Evolutionary conservation across 2,329 filamentous ascomycete genomes (phyloP), one percentile per base, ranked within the genome.

Genomic region (Trichophyton schoenleinii): DNA sequence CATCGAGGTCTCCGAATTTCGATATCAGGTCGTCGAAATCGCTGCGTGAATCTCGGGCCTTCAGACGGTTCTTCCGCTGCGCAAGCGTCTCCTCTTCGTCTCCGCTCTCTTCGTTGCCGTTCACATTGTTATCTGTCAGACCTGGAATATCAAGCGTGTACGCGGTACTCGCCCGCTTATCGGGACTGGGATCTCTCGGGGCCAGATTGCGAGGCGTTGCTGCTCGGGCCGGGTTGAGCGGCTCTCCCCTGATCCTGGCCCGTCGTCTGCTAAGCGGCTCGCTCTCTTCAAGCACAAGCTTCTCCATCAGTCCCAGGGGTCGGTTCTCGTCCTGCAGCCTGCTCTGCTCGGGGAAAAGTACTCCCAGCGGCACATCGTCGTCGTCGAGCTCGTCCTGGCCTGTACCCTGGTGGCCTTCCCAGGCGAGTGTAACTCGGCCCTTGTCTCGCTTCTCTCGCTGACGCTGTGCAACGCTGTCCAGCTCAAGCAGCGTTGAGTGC

Each of bases 391-490:
- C 77, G 13, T 71, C 68, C 3, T 65, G 63, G 4, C 68, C 64
- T n/a, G 68, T 63, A 9, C 62, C 63, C 60, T 81, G 78, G 6
- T 78, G 76, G 11, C 76, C 74, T 73, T 97, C 91, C 94, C 94
- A 99, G 1, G 92, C 94, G 38, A 99, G 80, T 62, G 89, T 89
- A 38, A 96, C 84, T 62, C 86, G 88, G 69, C 88, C 88, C 61
- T 82, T 81, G 68, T 87, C 82, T 42, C 92, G 84, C 31, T 87
- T 81, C 65, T 86, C 85, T 67, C 86, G 86, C 71, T 96, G 88
- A 25, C 91, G 82, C 72, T 96, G 88, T 22, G 89, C 89, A 31
- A 96, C 89, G 0, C 90, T 88, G 69, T 99, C 92, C 66, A 97
- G 82, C 70, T 99, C 85, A 0, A 99, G 79, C 3, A 99, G 80